Evolutionary conservation across 352 stramenopile genomes (phyloP).

Genomic region (Globisporangium iwayamae): DNA sequence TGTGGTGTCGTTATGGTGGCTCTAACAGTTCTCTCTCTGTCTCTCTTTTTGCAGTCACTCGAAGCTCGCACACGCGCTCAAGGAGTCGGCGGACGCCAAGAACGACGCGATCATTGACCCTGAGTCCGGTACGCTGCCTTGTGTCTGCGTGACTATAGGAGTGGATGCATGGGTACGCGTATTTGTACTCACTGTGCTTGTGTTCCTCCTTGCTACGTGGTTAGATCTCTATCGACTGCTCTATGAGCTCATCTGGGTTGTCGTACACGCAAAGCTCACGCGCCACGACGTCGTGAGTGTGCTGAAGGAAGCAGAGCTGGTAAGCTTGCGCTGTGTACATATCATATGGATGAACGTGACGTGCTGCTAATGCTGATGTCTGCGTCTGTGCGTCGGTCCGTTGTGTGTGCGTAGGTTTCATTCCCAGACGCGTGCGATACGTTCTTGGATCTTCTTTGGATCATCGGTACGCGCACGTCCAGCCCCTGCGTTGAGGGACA

Average conservation of each 20-base stretch:
- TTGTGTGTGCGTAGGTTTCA: conserved; percentile 18
- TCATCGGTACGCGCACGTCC: conserved; percentile 31
- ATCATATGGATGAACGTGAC: not conserved
- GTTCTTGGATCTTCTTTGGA: conserved; percentile 70
- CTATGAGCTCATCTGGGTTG: conserved; percentile 78
- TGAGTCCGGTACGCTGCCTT: conserved; percentile 24
- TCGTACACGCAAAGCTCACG: conserved; percentile 61
- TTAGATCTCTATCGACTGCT: conserved; percentile 59
- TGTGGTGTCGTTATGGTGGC: not conserved
- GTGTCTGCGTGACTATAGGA: not conserved
- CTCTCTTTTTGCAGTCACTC: conserved; percentile 23
- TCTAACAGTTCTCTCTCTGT: not conserved
- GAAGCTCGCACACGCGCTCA: conserved; percentile 37
- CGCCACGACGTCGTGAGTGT: conserved; percentile 69
- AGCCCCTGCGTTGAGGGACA: no score
- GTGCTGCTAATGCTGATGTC: not conserved
- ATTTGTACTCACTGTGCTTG: not conserved
- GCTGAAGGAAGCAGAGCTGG: conserved; percentile 65
- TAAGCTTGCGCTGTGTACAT: conserved; percentile 14
- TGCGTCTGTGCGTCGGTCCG: not conserved
- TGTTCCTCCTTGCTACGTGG: not conserved
- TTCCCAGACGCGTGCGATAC: conserved; percentile 40
- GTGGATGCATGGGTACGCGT: not conserved
- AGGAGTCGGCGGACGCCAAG: conserved; percentile 22
- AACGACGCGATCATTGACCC: conserved; percentile 10